Evolutionary conservation across 2,329 filamentous ascomycete species (phyloP).

Genomic region (Hymenoscyphus fraxineus): DNA sequence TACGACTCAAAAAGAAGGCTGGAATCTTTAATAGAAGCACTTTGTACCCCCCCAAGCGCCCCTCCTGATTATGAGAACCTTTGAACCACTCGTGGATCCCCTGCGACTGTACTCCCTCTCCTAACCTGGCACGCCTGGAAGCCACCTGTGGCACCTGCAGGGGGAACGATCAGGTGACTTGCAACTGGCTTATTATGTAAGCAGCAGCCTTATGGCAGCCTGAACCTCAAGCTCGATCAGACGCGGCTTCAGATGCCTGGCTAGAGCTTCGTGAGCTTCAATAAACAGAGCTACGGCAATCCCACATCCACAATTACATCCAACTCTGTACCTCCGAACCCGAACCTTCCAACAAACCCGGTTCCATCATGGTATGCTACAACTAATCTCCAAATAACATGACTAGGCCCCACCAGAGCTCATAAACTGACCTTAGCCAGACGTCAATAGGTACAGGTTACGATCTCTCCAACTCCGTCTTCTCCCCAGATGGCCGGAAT

Average conservation of each 20-base stretch:
- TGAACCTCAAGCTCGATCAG: slow-evolving; percentile 11
- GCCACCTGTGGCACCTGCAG: too few species aligned
- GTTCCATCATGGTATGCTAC: slow-evolving; percentile 35
- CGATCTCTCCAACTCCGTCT: slow-evolving; percentile 99
- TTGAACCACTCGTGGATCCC: too few species aligned
- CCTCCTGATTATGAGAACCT: too few species aligned
- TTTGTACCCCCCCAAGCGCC: too few species aligned
- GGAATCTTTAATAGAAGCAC: not conserved
- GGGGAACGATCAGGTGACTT: not conserved
- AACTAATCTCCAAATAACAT: not conserved
- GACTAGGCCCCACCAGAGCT: not conserved
- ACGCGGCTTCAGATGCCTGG: slow-evolving; percentile 34
- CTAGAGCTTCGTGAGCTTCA: slow-evolving; percentile 12
- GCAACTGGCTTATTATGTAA: not conserved
- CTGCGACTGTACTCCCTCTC: too few species aligned
- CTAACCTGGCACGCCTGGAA: too few species aligned
- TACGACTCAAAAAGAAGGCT: not conserved
- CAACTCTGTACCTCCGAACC: slow-evolving; percentile 8
- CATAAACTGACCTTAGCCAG: slow-evolving; percentile 45
- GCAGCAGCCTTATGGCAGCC: slow-evolving; percentile 2
- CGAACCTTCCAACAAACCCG: slow-evolving; percentile 10
- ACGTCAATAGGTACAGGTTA: slow-evolving; percentile 99
- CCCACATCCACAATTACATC: slow-evolving; percentile 11
- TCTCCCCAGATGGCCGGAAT: slow-evolving; percentile 97
- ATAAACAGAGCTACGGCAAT: slow-evolving; percentile 27